These are phyloP conservation scores for Zasmidium citrigriseum DNA, from an alignment of 2,329 filamentous ascomycete genomes.

Conservation along the genomic window DNA sequence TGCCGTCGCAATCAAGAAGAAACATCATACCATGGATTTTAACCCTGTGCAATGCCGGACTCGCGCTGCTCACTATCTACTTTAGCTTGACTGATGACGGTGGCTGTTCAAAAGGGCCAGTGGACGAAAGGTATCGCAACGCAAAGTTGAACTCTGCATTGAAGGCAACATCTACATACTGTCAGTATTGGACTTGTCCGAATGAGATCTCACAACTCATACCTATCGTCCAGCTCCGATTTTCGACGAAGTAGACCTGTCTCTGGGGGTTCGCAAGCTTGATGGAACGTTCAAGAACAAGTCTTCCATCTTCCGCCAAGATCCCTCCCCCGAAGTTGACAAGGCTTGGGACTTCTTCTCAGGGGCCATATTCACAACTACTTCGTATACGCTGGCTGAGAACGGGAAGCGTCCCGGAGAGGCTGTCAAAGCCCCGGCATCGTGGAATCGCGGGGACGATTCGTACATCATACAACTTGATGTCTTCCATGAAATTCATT, in stretches of 20 bases:
- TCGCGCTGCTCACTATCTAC: not conserved
- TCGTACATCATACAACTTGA: conserved; percentile 2
- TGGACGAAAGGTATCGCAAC: not conserved
- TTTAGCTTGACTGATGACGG: not conserved
- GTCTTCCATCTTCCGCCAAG: not conserved
- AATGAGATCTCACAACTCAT: not conserved
- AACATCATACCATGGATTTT: not conserved
- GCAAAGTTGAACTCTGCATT: not conserved
- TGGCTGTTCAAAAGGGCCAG: not conserved
- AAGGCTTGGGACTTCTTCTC: not conserved
- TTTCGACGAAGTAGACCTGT: not conserved
- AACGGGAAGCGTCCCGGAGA: not conserved
- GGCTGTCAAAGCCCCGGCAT: not conserved
- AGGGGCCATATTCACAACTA: not conserved
- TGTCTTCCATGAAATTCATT: conserved; percentile 6
- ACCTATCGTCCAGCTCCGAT: not conserved
- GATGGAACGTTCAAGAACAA: not conserved
- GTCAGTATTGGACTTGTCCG: not conserved
- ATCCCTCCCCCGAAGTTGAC: not conserved
- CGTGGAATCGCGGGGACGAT: not conserved
- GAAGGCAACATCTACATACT: not conserved
- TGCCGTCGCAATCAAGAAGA: no score
- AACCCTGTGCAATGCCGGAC: not conserved
- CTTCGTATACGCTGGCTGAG: not conserved
- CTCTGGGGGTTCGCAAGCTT: not conserved